A percentile compares a stretch with the other conserved stretches of the same genome.
phyloP scores from a whole-genome alignment of 164 flowering plant species.

The Saururus chinensis region DNA sequence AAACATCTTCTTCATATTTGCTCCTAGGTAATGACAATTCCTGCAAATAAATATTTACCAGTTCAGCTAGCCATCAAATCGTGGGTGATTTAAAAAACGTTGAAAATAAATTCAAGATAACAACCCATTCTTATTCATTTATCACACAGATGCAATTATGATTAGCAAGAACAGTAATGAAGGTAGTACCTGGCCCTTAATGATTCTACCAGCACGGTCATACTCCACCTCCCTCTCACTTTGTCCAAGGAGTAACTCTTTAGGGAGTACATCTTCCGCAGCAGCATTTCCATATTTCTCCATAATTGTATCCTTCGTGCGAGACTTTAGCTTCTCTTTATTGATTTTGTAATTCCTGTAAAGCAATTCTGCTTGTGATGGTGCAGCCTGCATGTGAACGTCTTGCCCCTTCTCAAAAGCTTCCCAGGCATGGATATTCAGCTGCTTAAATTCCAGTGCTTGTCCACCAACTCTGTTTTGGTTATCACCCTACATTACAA shows the following conservation, averaged over 20 bases:
- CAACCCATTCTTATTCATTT: no score
- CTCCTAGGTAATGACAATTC: constrained; percentile 65
- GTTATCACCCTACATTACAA: constrained; percentile 53
- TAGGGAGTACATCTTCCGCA: constrained; percentile 48
- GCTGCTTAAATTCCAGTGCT: constrained; percentile 70
- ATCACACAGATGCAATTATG: no score
- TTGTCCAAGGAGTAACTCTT: constrained; percentile 73
- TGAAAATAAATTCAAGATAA: no score
- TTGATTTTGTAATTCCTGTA: constrained; percentile 47
- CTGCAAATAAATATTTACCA: constrained; percentile 14
- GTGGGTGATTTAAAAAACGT: no score
- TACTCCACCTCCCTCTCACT: constrained; percentile 57
- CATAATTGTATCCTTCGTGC: constrained; percentile 55
- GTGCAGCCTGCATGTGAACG: constrained; percentile 82
- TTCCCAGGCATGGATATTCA: constrained; percentile 66
- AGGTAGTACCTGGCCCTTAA: constrained; percentile 65
- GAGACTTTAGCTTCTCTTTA: constrained; percentile 50
- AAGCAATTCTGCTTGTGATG: constrained; percentile 70
- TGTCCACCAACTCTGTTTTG: constrained; percentile 62
- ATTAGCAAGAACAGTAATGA: no score
- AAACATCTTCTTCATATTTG: constrained; percentile 91
- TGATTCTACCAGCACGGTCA: constrained; percentile 91
- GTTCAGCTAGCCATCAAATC: background rate
- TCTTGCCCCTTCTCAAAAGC: constrained; percentile 89
- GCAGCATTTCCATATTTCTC: constrained; percentile 89